Evolutionary conservation across 768 basidiomycete genomes (phyloP).

Genomic region (Clavaria fumosa): DNA sequence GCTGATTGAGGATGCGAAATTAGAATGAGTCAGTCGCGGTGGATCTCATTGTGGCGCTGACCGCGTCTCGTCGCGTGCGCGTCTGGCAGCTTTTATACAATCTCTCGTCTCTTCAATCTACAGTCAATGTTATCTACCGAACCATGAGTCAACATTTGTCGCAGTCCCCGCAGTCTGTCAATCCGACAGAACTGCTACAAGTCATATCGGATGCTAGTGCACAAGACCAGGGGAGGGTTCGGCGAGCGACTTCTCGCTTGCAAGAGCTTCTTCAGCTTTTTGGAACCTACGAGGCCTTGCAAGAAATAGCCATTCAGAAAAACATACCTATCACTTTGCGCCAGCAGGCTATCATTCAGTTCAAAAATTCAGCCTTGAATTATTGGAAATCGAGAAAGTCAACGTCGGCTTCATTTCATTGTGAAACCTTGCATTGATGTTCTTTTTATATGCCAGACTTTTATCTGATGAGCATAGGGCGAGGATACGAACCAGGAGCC

Average conservation of each 20-base stretch:
- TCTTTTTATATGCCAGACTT: constrained; percentile 36
- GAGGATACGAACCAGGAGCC: constrained; percentile 47
- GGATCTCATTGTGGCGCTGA: no score
- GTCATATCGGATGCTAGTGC: constrained; percentile 57
- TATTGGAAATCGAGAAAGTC: constrained; percentile 76
- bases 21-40: no score
- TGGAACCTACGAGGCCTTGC: constrained; percentile 56
- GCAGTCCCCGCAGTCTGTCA: no score
- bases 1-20: no score
- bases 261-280: constrained; percentile 52
- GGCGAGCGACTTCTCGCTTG: constrained; percentile 39
- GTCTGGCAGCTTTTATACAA: no score
- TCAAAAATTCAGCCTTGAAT: constrained; percentile 62
- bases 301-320: constrained; percentile 53
- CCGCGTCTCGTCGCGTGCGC: no score
- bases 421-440: constrained; percentile 8
- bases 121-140: no score
- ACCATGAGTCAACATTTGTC: no score
- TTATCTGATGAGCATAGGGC: constrained; percentile 52
- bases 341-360: constrained; percentile 74
- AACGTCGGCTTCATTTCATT: constrained; percentile 12
- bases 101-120: no score
- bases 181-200: constrained; percentile 49
- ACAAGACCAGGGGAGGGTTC: constrained; percentile 45
- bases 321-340: constrained; percentile 50